These are phyloP conservation scores for Abrus pulchellus DNA, from an alignment of 306 rosid species.

Conservation along the genomic window DNA sequence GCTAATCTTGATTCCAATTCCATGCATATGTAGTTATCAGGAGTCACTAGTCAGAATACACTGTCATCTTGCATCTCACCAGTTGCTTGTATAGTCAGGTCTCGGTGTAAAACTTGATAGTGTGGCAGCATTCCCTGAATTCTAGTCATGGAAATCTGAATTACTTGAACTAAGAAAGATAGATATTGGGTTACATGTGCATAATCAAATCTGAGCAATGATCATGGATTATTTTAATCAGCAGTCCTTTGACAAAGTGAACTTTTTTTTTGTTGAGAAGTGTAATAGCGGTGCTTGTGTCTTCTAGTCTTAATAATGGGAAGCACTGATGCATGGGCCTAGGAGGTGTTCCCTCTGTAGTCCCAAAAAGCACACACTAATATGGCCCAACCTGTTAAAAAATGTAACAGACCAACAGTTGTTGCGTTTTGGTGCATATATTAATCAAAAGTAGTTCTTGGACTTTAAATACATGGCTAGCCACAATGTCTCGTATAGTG, in stretches of 20 bases:
- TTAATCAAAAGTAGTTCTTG: slow-evolving; percentile 25
- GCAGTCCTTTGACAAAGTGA: background rate
- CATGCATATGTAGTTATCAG: background rate
- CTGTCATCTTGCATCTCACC: slow-evolving; percentile 16
- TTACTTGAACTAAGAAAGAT: background rate
- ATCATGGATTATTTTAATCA: slow-evolving; percentile 30
- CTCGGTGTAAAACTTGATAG: slow-evolving; percentile 18
- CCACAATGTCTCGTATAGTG: background rate
- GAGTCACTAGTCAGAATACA: background rate
- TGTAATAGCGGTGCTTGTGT: slow-evolving; percentile 21
- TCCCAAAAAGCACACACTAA: slow-evolving; percentile 35
- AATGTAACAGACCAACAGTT: background rate
- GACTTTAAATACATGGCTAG: background rate
- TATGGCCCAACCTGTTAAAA: background rate
- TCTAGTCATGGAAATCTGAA: slow-evolving; percentile 20
- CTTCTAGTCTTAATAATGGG: slow-evolving; percentile 40
- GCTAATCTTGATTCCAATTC: background rate
- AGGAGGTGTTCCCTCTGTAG: slow-evolving; percentile 17
- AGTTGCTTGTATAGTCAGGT: background rate
- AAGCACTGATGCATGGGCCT: slow-evolving; percentile 40
- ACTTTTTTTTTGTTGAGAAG: slow-evolving; percentile 29
- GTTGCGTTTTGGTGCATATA: slow-evolving; percentile 28
- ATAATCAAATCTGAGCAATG: slow-evolving; percentile 15
- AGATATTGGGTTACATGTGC: slow-evolving; percentile 28
- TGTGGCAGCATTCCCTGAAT: background rate